These are phyloP conservation scores for Corchorus olitorius DNA, from an alignment of 345 rosid species.

Conservation along the genomic window DNA sequence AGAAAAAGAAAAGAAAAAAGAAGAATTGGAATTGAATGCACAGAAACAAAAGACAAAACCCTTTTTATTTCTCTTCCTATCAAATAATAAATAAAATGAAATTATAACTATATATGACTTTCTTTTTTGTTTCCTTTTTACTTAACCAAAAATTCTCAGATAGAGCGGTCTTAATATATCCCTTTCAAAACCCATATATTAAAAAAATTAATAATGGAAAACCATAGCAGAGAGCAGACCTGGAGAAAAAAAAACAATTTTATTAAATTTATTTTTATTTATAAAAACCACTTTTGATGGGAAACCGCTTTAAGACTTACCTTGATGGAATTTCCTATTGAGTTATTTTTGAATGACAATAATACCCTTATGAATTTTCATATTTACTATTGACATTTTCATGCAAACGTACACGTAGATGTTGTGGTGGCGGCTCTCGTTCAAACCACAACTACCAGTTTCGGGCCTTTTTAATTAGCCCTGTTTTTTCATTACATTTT, in stretches of 20 bases:
- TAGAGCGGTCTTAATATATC: slow-evolving; percentile 53
- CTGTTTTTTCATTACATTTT: neutral
- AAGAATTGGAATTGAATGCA: slow-evolving; percentile 39
- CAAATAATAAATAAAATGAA: slow-evolving; percentile 19
- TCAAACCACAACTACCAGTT: neutral
- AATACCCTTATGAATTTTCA: slow-evolving; percentile 13
- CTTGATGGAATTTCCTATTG: slow-evolving; percentile 22
- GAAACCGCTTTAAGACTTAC: slow-evolving; percentile 31
- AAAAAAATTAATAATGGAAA: neutral
- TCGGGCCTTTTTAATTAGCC: neutral
- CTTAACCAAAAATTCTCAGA: slow-evolving; percentile 36
- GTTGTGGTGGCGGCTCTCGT: slow-evolving; percentile 35
- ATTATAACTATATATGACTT: slow-evolving; percentile 19
- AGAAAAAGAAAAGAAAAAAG: slow-evolving; percentile 15
- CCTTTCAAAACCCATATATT: slow-evolving; percentile 25
- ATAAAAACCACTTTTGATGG: neutral
- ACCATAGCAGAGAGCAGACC: slow-evolving; percentile 20
- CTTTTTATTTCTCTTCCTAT: slow-evolving; percentile 25
- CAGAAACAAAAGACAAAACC: slow-evolving; percentile 43
- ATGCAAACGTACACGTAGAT: slow-evolving; percentile 57
- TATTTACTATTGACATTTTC: slow-evolving; percentile 40
- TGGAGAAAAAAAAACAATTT: slow-evolving; percentile 21
- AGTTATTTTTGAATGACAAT: slow-evolving; percentile 17
- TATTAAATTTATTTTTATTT: neutral
- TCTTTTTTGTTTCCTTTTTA: slow-evolving; percentile 9